Conservation (phyloP, 1,284 basidiomycete species). For the Schizophyllum amplum region DNA sequence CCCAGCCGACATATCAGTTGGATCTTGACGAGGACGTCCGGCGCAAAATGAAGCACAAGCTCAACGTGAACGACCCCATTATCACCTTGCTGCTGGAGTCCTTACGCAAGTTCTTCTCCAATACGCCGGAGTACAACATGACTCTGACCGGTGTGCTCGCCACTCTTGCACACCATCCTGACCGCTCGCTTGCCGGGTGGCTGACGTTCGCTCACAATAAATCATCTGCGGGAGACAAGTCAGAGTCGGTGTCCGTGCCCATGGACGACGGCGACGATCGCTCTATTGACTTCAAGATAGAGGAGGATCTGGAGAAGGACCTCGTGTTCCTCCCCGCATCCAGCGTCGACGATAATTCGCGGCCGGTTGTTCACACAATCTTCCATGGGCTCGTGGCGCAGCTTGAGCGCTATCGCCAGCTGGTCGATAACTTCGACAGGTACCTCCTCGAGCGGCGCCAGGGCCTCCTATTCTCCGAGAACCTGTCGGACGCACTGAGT, state of each 20-base stretch:
- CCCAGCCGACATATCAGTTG: constrained; percentile 48
- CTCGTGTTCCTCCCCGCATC: constrained; percentile 53
- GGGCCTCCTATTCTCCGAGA: constrained; percentile 88
- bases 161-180: constrained; percentile 73
- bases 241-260: constrained; percentile 18
- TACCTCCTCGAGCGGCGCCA: constrained; percentile 81
- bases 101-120: constrained; percentile 75
- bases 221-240: constrained; percentile 15
- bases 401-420: constrained; percentile 69
- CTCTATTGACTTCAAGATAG: constrained; percentile 68
- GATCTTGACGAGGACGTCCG: constrained; percentile 31
- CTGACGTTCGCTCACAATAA: constrained; percentile 53
- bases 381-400: constrained; percentile 73
- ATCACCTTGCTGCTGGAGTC: constrained; percentile 65
- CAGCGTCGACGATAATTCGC: constrained; percentile 59
- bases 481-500: constrained; percentile 83
- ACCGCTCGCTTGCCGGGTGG: constrained; percentile 86
- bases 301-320: constrained; percentile 55
- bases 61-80: constrained; percentile 77
- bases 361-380: constrained; percentile 74
- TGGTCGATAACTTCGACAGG: constrained; percentile 76
- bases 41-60: constrained; percentile 51
- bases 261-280: constrained; percentile 59
- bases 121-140: constrained; percentile 83
- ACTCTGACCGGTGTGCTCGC: constrained; percentile 79